Evolutionary conservation across 805 yeast species (phyloP).

Genomic region (Ascoidea tarda): DNA sequence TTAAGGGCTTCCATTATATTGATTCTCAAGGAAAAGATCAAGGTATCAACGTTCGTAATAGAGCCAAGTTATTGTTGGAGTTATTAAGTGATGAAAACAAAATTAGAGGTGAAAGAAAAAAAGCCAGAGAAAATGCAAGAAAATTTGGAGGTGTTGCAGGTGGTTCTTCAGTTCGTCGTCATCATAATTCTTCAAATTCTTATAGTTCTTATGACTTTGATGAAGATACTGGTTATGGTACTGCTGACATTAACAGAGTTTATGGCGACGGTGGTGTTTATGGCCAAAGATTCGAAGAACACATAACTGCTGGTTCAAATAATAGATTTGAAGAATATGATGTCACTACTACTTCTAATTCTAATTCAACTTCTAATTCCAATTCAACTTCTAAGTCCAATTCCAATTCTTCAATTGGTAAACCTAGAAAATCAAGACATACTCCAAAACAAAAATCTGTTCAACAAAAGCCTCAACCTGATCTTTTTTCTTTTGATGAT

Average conservation of each 20-base stretch:
- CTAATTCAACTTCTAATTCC: conserved; percentile 24
- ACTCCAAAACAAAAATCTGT: conserved; percentile 20
- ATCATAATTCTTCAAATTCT: background rate
- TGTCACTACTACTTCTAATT: conserved; percentile 18
- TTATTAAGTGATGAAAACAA: conserved; percentile 25
- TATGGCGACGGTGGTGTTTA: conserved; percentile 63
- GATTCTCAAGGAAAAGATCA: conserved; percentile 93
- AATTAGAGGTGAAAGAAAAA: conserved; percentile 1
- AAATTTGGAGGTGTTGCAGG: conserved; percentile 1
- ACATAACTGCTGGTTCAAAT: conserved; percentile 27
- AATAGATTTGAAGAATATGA: conserved; percentile 51
- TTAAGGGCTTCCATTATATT: conserved; percentile 85
- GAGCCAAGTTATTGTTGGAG: conserved; percentile 62
- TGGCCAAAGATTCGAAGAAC: conserved; percentile 51
- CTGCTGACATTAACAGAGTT: conserved; percentile 22
- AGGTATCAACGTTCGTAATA: conserved; percentile 87
- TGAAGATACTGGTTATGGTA: conserved; percentile 5
- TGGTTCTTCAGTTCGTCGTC: background rate
- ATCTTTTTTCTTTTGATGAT: conserved; percentile 33
- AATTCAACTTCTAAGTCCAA: conserved; percentile 13
- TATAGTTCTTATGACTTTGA: background rate
- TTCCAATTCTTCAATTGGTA: conserved; percentile 16
- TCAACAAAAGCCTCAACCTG: conserved; percentile 22
- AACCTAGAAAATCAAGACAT: conserved; percentile 11
- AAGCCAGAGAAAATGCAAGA: conserved; percentile 1